A percentile compares a stretch with the other conserved stretches of the same genome.
Conservation (phyloP, 2,329 filamentous ascomycete species). For the Nigrospora osmanthi region DNA sequence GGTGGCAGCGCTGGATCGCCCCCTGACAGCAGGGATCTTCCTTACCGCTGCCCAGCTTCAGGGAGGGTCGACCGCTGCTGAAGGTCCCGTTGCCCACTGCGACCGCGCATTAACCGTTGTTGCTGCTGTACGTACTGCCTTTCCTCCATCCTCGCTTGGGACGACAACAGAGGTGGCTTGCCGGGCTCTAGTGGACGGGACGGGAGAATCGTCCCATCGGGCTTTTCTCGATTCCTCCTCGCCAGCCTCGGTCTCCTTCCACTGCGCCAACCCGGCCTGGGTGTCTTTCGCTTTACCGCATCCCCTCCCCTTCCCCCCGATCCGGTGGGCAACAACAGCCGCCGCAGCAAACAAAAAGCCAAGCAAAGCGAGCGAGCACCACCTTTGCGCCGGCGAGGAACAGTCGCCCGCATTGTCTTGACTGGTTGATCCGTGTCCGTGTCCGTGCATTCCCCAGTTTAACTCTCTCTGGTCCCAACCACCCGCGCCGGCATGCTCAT, state of each 20-base stretch:
- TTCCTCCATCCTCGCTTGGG: neutral
- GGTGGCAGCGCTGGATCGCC: neutral
- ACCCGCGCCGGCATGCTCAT: neutral
- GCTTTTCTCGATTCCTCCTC: neutral
- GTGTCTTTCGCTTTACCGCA: too few relatives aligned
- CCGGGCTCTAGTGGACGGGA: neutral
- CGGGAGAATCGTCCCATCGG: neutral
- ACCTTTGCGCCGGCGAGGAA: too few relatives aligned
- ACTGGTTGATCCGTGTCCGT: slow-evolving; percentile 4
- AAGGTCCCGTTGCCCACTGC: neutral
- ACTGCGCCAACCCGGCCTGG: too few relatives aligned
- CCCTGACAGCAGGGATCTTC: neutral
- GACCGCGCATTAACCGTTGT: neutral
- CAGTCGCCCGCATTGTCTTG: neutral
- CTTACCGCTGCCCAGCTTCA: neutral
- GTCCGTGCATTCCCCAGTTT: neutral
- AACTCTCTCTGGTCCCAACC: neutral
- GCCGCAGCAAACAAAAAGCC: neutral
- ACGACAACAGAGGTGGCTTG: slow-evolving; percentile 2
- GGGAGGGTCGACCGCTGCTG: neutral
- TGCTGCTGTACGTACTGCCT: slow-evolving; percentile 1
- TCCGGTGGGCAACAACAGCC: neutral
- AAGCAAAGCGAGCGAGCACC: too few relatives aligned
- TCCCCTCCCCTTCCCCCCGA: too few relatives aligned
- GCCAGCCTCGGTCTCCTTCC: too few relatives aligned